Base-by-base conservation (phyloP, 129 eudicot species). In the Chrysanthemum lavandulifolium region DNA sequence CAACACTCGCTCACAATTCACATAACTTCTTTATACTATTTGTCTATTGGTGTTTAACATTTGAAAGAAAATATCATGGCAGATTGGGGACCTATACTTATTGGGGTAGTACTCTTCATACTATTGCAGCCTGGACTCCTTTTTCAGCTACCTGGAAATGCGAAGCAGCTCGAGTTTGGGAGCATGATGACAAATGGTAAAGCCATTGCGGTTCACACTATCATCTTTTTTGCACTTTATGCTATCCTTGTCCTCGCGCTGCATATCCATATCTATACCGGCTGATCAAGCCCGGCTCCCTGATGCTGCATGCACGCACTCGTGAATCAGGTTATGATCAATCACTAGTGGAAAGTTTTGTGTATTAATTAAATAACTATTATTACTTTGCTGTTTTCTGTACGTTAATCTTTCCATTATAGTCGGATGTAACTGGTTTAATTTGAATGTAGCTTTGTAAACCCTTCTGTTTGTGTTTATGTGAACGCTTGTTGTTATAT, bases 11-110 rank as follows among this genome's bases (percentile, higher is more conserved):
- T 9, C 15, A 36, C 58, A 40, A 62, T 2, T 25, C 10, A 72
- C 62, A 71, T 49, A 50, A 16, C 31, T 49, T 69, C 57, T 50
- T 55, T 56, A 4, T 45, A 0, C 14, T 45, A 21, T 13, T 10
- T 62, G 10, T 8, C 14, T 49, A 33, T 9, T 16, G 5, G 5
- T 27, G 21, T 53, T 33, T 47, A 40, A 40, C 55, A 61, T 62
- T 65, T 16, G 54, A 51, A 13, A 27, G 48, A 13, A 33, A 0
- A 7, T 1, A 23, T 13, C 74, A 89, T 89, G 94, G 95, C 98
- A 19, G 98, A 93, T 25, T 93, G 96, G 98, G 96, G 96, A 6
- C 97, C 97, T 2, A 85, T 92, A 31, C 80, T 92, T 5, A 82
- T 92, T 59, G 94, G 97, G 59, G 97, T 92, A 57, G 86, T 92